Conservation (phyloP, 2,329 filamentous ascomycete genomes). For the Calonectria montana region DNA sequence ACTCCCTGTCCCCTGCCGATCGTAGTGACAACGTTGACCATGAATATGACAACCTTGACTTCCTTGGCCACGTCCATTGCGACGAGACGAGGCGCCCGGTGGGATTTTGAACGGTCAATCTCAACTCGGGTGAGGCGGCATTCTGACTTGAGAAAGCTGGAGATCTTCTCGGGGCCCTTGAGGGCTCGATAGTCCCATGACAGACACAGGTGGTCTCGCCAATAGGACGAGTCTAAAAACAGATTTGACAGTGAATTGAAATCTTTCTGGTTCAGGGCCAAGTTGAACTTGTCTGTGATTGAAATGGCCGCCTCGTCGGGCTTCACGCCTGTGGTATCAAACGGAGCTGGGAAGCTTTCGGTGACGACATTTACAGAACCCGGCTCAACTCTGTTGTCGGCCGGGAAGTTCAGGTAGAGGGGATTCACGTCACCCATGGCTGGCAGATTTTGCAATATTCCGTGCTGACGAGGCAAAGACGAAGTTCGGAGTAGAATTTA, state of each 20-base stretch:
- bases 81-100: not conserved
- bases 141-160: not conserved
- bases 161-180: not conserved
- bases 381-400: conserved; percentile 2
- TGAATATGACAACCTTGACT: not conserved
- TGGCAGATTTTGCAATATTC: not conserved
- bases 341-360: not conserved
- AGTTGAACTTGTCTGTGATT: not conserved
- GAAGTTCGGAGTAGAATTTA: not conserved
- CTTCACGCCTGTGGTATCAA: conserved; percentile 1
- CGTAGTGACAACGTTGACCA: not conserved
- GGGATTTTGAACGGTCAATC: not conserved
- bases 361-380: not conserved
- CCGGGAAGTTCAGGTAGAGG: not conserved
- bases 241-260: not conserved
- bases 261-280: not conserved
- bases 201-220: not conserved
- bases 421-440: not conserved
- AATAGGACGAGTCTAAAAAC: not conserved
- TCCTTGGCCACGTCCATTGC: not conserved
- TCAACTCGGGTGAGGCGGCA: not conserved
- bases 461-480: not conserved
- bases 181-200: not conserved
- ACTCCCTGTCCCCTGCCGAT: not conserved
- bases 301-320: not conserved